Conservation (phyloP, 208 protist genomes). For the Spongospora subterranea region DNA sequence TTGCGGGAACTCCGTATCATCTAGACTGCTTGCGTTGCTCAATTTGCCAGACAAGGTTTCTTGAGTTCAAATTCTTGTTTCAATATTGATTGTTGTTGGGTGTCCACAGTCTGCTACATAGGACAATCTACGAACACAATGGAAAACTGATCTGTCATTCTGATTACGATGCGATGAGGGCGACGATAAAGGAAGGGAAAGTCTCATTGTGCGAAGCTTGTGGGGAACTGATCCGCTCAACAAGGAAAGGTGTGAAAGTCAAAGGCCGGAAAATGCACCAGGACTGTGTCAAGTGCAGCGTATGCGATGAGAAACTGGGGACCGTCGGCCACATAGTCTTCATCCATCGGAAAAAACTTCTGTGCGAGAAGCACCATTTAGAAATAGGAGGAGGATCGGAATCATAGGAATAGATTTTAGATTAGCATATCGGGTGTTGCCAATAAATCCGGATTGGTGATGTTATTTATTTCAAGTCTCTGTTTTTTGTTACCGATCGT, state of each 20-base stretch:
- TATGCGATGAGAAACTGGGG: slow-evolving; percentile 41
- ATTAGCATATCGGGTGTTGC: too few species aligned
- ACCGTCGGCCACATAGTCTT: slow-evolving; percentile 40
- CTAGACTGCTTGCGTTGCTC: background rate
- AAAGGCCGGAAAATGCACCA: slow-evolving; percentile 40
- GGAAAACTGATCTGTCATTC: background rate
- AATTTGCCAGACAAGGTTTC: slow-evolving; percentile 16
- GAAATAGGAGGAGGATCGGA: too few species aligned
- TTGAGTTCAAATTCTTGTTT: background rate
- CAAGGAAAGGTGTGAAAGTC: slow-evolving; percentile 7
- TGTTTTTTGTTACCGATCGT: too few species aligned
- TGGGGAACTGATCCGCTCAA: background rate
- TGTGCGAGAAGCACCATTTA: slow-evolving; percentile 3
- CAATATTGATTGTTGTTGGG: background rate
- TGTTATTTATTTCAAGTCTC: too few species aligned
- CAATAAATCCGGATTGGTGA: too few species aligned
- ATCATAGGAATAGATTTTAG: too few species aligned
- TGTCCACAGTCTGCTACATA: background rate
- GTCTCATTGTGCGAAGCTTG: background rate
- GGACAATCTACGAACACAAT: slow-evolving; percentile 30
- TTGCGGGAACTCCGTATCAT: background rate
- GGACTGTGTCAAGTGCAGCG: slow-evolving; percentile 43
- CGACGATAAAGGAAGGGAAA: background rate
- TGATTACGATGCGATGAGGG: background rate
- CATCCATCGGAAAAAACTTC: background rate